Percentiles rank a stretch among this genome's conserved stretches.
These are phyloP conservation scores for Citrus hindsii DNA, from an alignment of 345 rosid species.

Conservation along the genomic window DNA sequence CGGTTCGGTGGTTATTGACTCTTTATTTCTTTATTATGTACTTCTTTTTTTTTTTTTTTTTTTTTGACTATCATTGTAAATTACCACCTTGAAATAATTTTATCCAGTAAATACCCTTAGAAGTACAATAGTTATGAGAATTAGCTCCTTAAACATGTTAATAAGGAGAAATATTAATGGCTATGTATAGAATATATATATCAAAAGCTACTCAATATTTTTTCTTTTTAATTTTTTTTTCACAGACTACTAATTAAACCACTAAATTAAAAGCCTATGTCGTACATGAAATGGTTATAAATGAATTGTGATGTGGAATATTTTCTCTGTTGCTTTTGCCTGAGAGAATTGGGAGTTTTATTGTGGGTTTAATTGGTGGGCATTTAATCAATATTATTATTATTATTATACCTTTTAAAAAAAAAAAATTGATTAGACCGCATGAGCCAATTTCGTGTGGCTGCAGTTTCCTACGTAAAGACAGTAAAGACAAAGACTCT, in stretches of 20 bases:
- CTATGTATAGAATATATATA: not conserved
- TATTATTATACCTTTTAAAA: no score
- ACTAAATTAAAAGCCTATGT: not conserved
- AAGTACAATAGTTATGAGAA: no score
- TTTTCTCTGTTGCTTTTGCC: not conserved
- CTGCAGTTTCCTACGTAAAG: not conserved
- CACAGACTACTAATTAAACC: not conserved
- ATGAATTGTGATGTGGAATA: not conserved
- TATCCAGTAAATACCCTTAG: no score
- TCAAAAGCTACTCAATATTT: not conserved
- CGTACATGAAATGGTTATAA: not conserved
- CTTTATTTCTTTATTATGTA: no score
- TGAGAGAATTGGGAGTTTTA: not conserved
- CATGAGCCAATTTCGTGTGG: not conserved
- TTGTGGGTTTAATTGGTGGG: not conserved
- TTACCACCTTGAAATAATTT: no score
- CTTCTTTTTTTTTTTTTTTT: no score
- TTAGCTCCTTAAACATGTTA: no score
- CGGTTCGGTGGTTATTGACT: not conserved
- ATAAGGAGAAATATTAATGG: no score
- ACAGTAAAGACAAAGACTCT: slow-evolving; percentile 15
- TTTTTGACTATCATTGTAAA: not conserved
- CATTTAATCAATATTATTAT: not conserved
- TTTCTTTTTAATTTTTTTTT: no score
- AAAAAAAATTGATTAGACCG: no score